Conservation (phyloP, 2,329 filamentous ascomycete genomes). For the Aspergillus brasiliensis region DNA sequence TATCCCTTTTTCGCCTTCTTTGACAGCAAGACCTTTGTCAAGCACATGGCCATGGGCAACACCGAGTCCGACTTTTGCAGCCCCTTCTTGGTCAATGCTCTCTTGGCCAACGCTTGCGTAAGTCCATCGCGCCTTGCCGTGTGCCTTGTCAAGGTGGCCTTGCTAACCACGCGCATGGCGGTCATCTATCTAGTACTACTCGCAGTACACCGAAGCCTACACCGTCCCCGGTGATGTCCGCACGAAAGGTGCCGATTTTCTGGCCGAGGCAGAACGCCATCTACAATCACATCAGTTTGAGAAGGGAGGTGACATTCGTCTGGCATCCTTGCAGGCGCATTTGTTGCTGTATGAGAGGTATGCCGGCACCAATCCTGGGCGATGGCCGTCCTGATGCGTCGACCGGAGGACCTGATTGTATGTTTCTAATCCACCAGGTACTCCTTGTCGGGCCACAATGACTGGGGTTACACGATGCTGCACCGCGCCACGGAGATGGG, state of each 20-base stretch:
- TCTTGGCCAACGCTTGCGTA: constrained; percentile 61
- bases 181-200: constrained; percentile 21
- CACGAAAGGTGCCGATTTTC: constrained; percentile 29
- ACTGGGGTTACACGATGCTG: constrained; percentile 32
- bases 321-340: constrained; percentile 28
- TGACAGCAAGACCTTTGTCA: constrained; percentile 72
- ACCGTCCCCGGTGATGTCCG: constrained; percentile 27
- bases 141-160: too few species aligned
- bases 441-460: constrained; percentile 29
- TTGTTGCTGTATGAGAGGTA: constrained; percentile 32
- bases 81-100: constrained; percentile 79
- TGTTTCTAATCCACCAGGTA: constrained; percentile 20
- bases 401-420: background rate
- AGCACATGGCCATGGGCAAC: constrained; percentile 39
- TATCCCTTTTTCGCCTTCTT: constrained; percentile 87
- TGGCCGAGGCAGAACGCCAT: constrained; percentile 29
- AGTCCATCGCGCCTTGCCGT: background rate
- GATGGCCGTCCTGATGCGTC: background rate
- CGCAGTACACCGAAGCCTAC: constrained; percentile 33
- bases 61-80: constrained; percentile 72
- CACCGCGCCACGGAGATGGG: constrained; percentile 29
- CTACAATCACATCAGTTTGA: constrained; percentile 16
- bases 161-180: background rate
- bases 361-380: background rate
- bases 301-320: constrained; percentile 14